phyloP scores from a whole-genome alignment of 202 grass and related monocot genomes.

The Setaria italica region DNA sequence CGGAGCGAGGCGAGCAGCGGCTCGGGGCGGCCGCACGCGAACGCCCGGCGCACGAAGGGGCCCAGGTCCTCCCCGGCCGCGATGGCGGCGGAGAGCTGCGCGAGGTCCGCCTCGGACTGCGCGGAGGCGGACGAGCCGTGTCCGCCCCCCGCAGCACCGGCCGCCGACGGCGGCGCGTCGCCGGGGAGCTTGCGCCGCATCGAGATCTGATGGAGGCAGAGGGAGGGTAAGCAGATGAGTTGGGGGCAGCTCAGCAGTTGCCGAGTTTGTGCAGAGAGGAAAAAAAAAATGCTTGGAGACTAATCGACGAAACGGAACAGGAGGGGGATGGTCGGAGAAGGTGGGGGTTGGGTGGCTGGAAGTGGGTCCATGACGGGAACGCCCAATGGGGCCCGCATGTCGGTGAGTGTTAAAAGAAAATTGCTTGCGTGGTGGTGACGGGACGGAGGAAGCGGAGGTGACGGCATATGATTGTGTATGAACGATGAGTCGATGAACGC shows the following conservation, averaged over 20 bases:
- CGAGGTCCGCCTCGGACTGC: slow-evolving; percentile 51
- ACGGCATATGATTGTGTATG: background rate
- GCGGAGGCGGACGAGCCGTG: slow-evolving; percentile 21
- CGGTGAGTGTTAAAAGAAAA: background rate
- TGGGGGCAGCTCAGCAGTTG: slow-evolving; percentile 42
- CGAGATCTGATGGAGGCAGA: slow-evolving; percentile 44
- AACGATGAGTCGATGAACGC: no score
- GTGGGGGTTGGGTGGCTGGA: slow-evolving; percentile 32
- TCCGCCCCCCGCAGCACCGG: background rate
- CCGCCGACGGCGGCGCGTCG: slow-evolving; percentile 39
- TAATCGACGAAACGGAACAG: slow-evolving; percentile 38
- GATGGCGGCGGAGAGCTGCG: slow-evolving; percentile 70
- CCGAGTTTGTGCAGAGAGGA: slow-evolving; percentile 30
- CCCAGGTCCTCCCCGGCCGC: slow-evolving; percentile 82
- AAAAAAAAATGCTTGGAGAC: slow-evolving; percentile 1
- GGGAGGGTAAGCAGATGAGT: slow-evolving; percentile 2
- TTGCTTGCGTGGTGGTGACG: background rate
- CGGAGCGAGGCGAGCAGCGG: slow-evolving; percentile 70
- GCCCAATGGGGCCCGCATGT: background rate
- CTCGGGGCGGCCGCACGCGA: slow-evolving; percentile 76
- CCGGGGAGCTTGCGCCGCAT: slow-evolving; percentile 59
- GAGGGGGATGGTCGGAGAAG: slow-evolving; percentile 15
- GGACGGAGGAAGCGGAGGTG: slow-evolving; percentile 33
- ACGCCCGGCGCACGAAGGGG: slow-evolving; percentile 81
- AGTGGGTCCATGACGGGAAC: slow-evolving; percentile 4